A percentile compares a stretch with the other conserved stretches of the same genome.
Conservation (phyloP, 2,329 filamentous ascomycete genomes). For the Cladosporium sp. region DNA sequence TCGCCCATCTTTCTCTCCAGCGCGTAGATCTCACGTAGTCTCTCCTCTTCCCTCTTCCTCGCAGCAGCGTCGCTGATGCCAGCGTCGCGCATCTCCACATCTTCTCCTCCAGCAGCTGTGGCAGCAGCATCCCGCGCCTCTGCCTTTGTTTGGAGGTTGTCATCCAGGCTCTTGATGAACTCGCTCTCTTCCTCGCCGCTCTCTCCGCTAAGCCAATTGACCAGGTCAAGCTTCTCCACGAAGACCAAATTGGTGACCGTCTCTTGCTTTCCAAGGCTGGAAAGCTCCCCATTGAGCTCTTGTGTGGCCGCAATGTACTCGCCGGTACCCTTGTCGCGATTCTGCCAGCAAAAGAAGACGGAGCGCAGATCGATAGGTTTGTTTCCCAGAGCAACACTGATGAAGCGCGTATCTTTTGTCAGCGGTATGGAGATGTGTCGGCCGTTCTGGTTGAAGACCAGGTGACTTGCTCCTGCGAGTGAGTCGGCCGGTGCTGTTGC, state of each 20-base stretch:
- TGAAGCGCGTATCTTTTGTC: slow-evolving; percentile 73
- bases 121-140: slow-evolving; percentile 49
- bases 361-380: slow-evolving; percentile 67
- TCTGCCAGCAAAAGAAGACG: slow-evolving; percentile 94
- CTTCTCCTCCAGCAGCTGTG: slow-evolving; percentile 29
- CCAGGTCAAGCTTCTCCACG: slow-evolving; percentile 84
- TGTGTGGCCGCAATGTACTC: slow-evolving; percentile 86
- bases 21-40: slow-evolving; percentile 82
- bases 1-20: slow-evolving; percentile 90
- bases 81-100: slow-evolving; percentile 38
- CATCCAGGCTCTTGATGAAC: slow-evolving; percentile 80
- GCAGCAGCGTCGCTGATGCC: slow-evolving; percentile 33
- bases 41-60: slow-evolving; percentile 70
- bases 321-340: slow-evolving; percentile 82
- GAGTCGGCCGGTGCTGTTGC: slow-evolving; percentile 56
- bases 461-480: slow-evolving; percentile 71
- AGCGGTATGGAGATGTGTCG: slow-evolving; percentile 54
- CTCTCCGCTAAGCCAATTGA: slow-evolving; percentile 88
- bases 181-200: slow-evolving; percentile 78
- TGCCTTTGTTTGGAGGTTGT: slow-evolving; percentile 51
- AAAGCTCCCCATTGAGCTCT: slow-evolving; percentile 72
- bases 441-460: slow-evolving; percentile 35
- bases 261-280: slow-evolving; percentile 49
- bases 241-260: slow-evolving; percentile 85
- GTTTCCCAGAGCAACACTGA: slow-evolving; percentile 54